A percentile compares a stretch with the other conserved stretches of the same genome.
phyloP scores from a whole-genome alignment of 2,329 filamentous ascomycete genomes.

The Sphaerostilbella broomeana region DNA sequence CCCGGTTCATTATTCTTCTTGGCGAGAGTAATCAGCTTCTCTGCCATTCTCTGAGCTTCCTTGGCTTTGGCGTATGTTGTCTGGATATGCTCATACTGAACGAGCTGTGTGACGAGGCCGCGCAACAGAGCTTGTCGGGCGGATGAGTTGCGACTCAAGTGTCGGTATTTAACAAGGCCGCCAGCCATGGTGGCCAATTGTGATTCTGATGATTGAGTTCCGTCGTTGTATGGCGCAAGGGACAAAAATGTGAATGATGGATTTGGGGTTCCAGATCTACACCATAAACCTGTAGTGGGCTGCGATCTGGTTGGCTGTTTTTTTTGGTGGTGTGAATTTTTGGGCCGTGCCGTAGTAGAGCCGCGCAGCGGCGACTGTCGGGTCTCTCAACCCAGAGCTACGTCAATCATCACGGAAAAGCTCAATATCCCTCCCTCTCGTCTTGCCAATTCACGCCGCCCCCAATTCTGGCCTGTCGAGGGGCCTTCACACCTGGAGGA shows the following conservation, averaged over 20 bases:
- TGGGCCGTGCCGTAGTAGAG: constrained; percentile 12
- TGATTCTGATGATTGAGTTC: not conserved
- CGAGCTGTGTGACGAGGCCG: constrained; percentile 91
- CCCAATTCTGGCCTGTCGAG: constrained; percentile 13
- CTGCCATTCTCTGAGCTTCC: constrained; percentile 86
- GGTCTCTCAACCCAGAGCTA: constrained; percentile 23
- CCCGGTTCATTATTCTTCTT: constrained; percentile 88
- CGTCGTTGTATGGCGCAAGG: no score
- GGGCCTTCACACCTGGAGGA: constrained; percentile 11
- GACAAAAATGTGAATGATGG: no score
- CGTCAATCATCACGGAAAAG: constrained; percentile 11
- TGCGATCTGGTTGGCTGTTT: constrained; percentile 16
- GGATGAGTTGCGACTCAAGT: constrained; percentile 76
- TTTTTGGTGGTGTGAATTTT: constrained; percentile 28
- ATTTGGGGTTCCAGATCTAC: no score
- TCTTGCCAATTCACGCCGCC: constrained; percentile 3
- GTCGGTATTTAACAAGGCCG: constrained; percentile 78
- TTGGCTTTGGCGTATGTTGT: constrained; percentile 97
- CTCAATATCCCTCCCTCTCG: constrained; percentile 3
- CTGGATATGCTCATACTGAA: constrained; percentile 86
- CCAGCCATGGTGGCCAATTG: constrained; percentile 61
- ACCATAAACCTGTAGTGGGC: no score
- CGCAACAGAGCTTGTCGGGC: constrained; percentile 89
- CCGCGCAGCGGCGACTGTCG: constrained; percentile 13
- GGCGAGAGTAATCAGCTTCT: constrained; percentile 88